Evolutionary conservation across 164 flowering plant species (phyloP), one percentile per base, ranked within the genome.

Genomic region (Dillenia turbinata): DNA sequence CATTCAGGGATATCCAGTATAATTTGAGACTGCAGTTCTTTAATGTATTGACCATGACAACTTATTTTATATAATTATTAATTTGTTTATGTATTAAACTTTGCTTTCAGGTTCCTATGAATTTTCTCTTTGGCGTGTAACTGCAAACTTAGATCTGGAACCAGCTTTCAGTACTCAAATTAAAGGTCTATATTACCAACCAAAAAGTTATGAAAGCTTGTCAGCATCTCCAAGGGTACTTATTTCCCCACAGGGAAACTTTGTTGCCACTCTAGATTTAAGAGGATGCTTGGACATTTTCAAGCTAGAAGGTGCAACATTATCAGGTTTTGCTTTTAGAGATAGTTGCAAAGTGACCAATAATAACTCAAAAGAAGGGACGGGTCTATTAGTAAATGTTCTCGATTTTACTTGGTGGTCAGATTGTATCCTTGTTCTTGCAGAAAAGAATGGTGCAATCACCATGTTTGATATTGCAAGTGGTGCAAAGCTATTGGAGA

Each of bases 391-490:
- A n/a, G 67, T 64, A 40, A 79, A 71, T 59, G 61, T 84, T 56
- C 53, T 67, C 50, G 99, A 95, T 75, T 88, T 95, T 59, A 79
- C 92, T 62, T 95, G 99, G 99, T 95, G 97, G 99, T 86, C 87
- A 67, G 91, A 90, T 61, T 69, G 68, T 66, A 65, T 82, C 12
- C 79, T 90, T 67, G 58, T 77, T 64, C 49, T 92, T 62, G 85
- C 85, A 59, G 84, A 78, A 61, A 79, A 73, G 67, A 74, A 66
- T 70, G 94, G 99, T 12, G 57, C 63, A 15, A 68, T 89, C 33
- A 64, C 78, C 57, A 81, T 88, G 92, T 15, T 92, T 74, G 89
- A 87, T 63, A 62, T 92, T 49, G 53, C 53, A 44, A 78, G 66
- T 60, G 78, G 83, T 50, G 55, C 45, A 19, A 73, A 68, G 57